A percentile compares a stretch with the other conserved stretches of the same genome.
Conservation (phyloP, 2,329 filamentous ascomycete species). For the Claviceps sp. region DNA sequence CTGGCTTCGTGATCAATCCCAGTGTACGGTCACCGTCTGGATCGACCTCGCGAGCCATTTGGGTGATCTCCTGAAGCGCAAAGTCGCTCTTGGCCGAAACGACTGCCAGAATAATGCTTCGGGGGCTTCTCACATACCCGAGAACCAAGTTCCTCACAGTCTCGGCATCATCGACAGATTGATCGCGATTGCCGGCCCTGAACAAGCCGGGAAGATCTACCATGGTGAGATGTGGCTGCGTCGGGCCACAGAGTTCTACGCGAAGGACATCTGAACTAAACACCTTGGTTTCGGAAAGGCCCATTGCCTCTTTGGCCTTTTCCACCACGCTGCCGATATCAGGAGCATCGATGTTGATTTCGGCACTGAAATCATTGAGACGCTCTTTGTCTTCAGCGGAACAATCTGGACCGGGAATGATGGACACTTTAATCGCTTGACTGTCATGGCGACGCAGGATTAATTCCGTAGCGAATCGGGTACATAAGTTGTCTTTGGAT, state of each 20-base stretch:
- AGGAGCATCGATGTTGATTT: background rate
- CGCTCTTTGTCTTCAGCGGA: conserved; percentile 12
- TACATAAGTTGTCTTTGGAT: conserved; percentile 43
- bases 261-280: conserved; percentile 35
- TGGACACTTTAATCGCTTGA: conserved; percentile 19
- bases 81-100: conserved; percentile 42
- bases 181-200: conserved; percentile 29
- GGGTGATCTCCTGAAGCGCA: conserved; percentile 37
- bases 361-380: conserved; percentile 1
- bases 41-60: conserved; percentile 3
- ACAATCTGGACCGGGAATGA: conserved; percentile 18
- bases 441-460: conserved; percentile 33
- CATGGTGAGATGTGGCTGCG: conserved; percentile 38
- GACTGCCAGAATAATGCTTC: conserved; percentile 48
- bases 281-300: conserved; percentile 7
- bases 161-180: conserved; percentile 21
- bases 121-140: conserved; percentile 39
- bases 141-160: conserved; percentile 24
- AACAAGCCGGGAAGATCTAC: conserved; percentile 45
- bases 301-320: conserved; percentile 6
- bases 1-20: conserved; percentile 45
- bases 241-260: conserved; percentile 33
- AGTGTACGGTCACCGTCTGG: conserved; percentile 28
- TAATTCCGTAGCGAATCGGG: conserved; percentile 49
- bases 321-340: conserved; percentile 6